phyloP scores from a whole-genome alignment of 768 basidiomycete genomes.

The Mycena capillaripes region DNA sequence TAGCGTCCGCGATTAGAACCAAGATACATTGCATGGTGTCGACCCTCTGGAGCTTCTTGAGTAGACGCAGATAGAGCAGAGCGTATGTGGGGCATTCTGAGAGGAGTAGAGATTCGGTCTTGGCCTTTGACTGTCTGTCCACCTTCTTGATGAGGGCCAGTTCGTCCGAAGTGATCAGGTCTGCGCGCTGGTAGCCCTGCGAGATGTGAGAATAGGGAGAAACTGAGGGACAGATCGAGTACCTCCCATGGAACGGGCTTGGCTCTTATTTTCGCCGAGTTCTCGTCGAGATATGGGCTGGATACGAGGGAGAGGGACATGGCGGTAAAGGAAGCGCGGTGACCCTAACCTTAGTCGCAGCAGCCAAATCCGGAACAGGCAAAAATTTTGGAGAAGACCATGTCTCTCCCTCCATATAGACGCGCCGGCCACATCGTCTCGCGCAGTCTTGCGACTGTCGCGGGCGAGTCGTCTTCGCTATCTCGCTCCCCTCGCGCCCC shows the following conservation, averaged over 20 bases:
- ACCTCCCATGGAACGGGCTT: conserved; percentile 99
- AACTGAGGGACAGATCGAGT: neutral
- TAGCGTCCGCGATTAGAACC: conserved; percentile 90
- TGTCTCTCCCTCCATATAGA: conserved; percentile 30
- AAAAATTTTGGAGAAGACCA: neutral
- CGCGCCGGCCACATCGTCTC: conserved; percentile 25
- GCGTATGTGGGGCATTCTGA: conserved; percentile 90
- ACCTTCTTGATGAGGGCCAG: conserved; percentile 91
- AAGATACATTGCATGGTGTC: conserved; percentile 92
- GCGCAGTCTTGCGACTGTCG: conserved; percentile 30
- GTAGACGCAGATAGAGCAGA: conserved; percentile 88
- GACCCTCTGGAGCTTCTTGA: conserved; percentile 86
- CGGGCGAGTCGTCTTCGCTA: conserved; percentile 13
- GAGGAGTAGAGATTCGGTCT: conserved; percentile 81
- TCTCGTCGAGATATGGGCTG: conserved; percentile 89
- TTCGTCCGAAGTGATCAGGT: conserved; percentile 90
- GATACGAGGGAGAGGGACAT: conserved; percentile 87
- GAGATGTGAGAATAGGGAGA: conserved; percentile 31
- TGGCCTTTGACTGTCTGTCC: conserved; percentile 82
- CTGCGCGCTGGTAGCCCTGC: conserved; percentile 96
- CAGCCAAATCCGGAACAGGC: neutral
- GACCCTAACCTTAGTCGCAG: neutral
- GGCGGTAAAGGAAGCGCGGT: conserved; percentile 6
- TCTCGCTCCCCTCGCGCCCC: conserved; percentile 38
- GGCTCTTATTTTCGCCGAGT: conserved; percentile 86